Conservation (phyloP, 805 yeast genomes). For the fission yeast (Schizosaccharomyces pombe) region DNA sequence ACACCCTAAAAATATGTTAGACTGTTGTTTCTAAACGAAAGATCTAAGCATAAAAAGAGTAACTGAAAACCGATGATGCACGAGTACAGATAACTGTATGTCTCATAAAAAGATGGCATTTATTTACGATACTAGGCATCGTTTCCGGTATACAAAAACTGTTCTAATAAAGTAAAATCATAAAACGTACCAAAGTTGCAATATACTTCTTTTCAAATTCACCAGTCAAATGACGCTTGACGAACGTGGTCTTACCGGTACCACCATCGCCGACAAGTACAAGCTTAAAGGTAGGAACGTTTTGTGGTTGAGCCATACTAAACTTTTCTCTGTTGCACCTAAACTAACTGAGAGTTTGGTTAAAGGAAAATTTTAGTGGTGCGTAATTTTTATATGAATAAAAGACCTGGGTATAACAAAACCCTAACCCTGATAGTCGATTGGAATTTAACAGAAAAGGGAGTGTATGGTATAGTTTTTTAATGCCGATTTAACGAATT, state of each 20-base stretch:
- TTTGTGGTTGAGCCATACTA: slow-evolving; percentile 10
- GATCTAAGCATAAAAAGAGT: too few species aligned
- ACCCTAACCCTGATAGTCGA: background rate
- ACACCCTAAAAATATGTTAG: slow-evolving; percentile 39
- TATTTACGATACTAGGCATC: too few species aligned
- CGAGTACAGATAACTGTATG: too few species aligned
- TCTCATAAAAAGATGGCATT: too few species aligned
- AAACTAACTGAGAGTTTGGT: background rate
- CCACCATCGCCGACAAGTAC: slow-evolving; percentile 99
- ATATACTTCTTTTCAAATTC: slow-evolving; percentile 97
- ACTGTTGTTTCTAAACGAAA: background rate
- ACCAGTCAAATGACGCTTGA: slow-evolving; percentile 97
- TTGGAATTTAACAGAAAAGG: background rate
- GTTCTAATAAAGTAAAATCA: too few species aligned
- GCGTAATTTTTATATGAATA: background rate
- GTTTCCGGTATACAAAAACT: too few species aligned
- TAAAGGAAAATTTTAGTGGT: background rate
- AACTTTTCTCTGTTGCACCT: background rate
- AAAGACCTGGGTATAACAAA: background rate
- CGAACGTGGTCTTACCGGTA: slow-evolving; percentile 99
- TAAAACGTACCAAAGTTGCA: slow-evolving; percentile 25
- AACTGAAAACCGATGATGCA: too few species aligned
- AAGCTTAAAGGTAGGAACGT: slow-evolving; percentile 87
- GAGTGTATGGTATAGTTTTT: background rate
- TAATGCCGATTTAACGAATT: too few species aligned